These are phyloP conservation scores for Fraxinus platypoda DNA, from an alignment of 305 asterid species.

Conservation along the genomic window DNA sequence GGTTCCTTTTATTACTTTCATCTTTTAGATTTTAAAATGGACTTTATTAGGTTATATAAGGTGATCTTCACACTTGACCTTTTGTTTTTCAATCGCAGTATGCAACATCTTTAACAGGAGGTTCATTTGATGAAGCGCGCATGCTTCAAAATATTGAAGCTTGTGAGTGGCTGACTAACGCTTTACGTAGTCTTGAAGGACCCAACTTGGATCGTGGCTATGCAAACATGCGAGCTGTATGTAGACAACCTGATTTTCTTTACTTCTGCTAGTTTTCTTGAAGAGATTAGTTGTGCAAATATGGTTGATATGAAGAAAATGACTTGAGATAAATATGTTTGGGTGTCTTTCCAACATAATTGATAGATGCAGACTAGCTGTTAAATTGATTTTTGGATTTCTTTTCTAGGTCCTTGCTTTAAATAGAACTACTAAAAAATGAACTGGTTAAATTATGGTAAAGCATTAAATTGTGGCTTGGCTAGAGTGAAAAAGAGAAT, in stretches of 20 bases:
- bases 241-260: constrained; percentile 29
- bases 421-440: neutral
- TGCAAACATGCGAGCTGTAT: constrained; percentile 79
- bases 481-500: neutral
- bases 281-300: constrained; percentile 15
- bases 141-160: constrained; percentile 96
- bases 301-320: constrained; percentile 12
- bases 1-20: constrained; percentile 40
- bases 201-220: constrained; percentile 79
- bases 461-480: neutral
- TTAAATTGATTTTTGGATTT: constrained; percentile 14
- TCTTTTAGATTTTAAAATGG: constrained; percentile 9
- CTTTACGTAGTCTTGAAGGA: constrained; percentile 68
- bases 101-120: constrained; percentile 75
- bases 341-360: neutral
- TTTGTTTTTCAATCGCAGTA: constrained; percentile 49
- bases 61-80: neutral
- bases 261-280: constrained; percentile 19
- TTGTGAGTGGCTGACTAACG: constrained; percentile 88
- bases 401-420: neutral
- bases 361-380: constrained; percentile 14
- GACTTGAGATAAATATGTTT: neutral
- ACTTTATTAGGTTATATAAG: constrained; percentile 11
- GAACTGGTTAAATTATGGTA: neutral
- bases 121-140: constrained; percentile 91